Percentiles rank a stretch among this genome's conserved stretches.
Evolutionary conservation across 2,329 filamentous ascomycete genomes (phyloP).

Genomic region (Cytospora paraplurivora): DNA sequence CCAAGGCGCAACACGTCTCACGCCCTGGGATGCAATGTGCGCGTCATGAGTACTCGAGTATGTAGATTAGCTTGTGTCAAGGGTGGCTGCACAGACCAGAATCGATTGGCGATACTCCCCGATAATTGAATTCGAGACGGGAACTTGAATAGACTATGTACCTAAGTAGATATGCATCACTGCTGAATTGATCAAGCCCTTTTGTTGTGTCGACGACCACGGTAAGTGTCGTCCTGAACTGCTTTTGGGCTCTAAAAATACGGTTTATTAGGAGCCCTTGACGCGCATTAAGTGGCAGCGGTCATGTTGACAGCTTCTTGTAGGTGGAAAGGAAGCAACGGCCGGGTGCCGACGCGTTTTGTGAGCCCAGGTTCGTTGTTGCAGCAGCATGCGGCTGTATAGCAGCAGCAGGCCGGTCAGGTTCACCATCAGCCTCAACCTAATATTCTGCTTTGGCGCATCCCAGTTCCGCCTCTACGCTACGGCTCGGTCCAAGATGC

Average conservation of each 20-base stretch:
- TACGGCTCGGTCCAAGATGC: constrained; percentile 41
- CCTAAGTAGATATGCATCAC: not conserved
- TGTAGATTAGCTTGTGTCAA: not conserved
- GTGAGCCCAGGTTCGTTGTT: not conserved
- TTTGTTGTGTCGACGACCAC: not conserved
- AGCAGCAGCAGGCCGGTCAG: constrained; percentile 8
- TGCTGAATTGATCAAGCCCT: not conserved
- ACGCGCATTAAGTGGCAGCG: constrained; percentile 17
- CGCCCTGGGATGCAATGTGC: constrained; percentile 15
- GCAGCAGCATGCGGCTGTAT: constrained; percentile 12
- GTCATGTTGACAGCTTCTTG: constrained; percentile 20
- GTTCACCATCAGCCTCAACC: not conserved
- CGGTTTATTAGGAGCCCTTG: not conserved
- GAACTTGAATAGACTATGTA: not conserved
- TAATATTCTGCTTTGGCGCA: not conserved
- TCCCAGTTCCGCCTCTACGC: constrained; percentile 13
- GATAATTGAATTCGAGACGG: constrained; percentile 11
- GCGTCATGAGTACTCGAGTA: constrained; percentile 23
- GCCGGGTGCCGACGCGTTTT: constrained; percentile 22
- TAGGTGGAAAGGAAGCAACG: constrained; percentile 13
- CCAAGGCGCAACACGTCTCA: no score
- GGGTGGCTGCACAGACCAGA: not conserved
- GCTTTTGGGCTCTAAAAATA: not conserved
- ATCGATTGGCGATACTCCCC: not conserved
- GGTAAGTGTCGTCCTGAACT: not conserved